phyloP scores from a whole-genome alignment of 768 basidiomycete species.

The Leccinum subtestaceum region DNA sequence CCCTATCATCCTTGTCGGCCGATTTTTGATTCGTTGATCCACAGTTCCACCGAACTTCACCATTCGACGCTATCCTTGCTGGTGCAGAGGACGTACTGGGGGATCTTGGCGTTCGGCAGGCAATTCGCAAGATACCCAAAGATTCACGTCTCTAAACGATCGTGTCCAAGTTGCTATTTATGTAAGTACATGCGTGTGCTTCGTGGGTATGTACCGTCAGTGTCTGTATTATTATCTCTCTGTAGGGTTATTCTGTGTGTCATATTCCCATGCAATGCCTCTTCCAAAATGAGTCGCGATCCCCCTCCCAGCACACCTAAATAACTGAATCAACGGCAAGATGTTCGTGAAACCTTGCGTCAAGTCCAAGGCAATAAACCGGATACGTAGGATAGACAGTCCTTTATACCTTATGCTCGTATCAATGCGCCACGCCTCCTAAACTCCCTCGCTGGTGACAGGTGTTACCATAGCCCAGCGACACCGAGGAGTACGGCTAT shows the following conservation, averaged over 20 bases:
- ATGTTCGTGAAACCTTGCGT: neutral
- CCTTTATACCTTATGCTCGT: neutral
- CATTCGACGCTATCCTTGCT: conserved; percentile 82
- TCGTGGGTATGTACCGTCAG: neutral
- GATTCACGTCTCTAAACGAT: conserved; percentile 39
- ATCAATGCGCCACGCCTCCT: neutral
- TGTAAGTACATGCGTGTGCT: neutral
- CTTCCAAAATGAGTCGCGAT: neutral
- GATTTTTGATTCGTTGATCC: neutral
- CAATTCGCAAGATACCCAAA: conserved; percentile 66
- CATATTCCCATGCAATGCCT: conserved; percentile 5
- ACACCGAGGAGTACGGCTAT: conserved; percentile 6
- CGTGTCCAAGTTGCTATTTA: neutral
- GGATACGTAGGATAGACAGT: conserved; percentile 12
- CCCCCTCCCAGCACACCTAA: neutral
- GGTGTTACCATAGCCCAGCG: conserved; percentile 11
- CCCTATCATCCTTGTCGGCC: no score
- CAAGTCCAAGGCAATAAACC: conserved; percentile 5
- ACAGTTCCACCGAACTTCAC: conserved; percentile 79
- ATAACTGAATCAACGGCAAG: neutral
- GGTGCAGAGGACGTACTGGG: conserved; percentile 75
- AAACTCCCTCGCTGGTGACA: neutral
- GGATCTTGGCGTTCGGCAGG: conserved; percentile 72
- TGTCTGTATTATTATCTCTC: neutral
- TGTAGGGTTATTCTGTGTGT: neutral